These are phyloP conservation scores for Anisogramma anomala DNA, from an alignment of 2,329 filamentous ascomycete genomes.

Conservation along the genomic window DNA sequence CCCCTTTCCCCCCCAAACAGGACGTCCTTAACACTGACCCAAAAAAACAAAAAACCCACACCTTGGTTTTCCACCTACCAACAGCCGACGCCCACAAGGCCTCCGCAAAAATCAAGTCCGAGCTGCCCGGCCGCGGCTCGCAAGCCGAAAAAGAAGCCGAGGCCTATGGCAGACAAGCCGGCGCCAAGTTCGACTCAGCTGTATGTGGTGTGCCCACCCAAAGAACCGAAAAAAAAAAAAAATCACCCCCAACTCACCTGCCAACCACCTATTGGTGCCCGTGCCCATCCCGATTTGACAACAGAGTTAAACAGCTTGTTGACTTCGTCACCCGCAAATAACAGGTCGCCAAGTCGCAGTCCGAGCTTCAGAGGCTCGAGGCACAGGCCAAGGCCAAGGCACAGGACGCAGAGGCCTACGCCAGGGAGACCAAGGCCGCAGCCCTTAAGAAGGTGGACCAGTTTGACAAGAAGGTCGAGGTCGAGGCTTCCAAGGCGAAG, in stretches of 20 bases:
- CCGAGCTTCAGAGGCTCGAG: constrained; percentile 50
- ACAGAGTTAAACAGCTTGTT: no score
- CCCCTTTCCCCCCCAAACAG: no score
- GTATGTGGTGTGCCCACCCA: constrained; percentile 47
- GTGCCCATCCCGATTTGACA: no score
- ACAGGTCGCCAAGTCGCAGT: constrained; percentile 52
- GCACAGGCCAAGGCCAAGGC: constrained; percentile 46
- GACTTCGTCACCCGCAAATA: constrained; percentile 25
- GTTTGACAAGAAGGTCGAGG: constrained; percentile 72
- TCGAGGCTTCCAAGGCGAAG: constrained; percentile 72
- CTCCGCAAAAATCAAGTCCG: constrained; percentile 52
- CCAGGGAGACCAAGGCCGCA: constrained; percentile 52
- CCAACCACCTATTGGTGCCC: no score
- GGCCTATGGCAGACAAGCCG: constrained; percentile 48
- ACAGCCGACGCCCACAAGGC: constrained; percentile 66
- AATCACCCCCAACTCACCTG: no score
- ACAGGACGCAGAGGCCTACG: constrained; percentile 49
- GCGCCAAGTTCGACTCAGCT: constrained; percentile 55
- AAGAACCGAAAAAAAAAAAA: no score
- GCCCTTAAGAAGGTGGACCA: constrained; percentile 65
- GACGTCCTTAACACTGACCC: no score
- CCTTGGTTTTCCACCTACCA: no score
- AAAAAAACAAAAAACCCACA: no score
- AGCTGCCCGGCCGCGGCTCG: constrained; percentile 50
- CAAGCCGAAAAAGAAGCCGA: constrained; percentile 55